These are phyloP conservation scores for Xylaria multiplex DNA, from an alignment of 2,329 filamentous ascomycete genomes.

Conservation along the genomic window DNA sequence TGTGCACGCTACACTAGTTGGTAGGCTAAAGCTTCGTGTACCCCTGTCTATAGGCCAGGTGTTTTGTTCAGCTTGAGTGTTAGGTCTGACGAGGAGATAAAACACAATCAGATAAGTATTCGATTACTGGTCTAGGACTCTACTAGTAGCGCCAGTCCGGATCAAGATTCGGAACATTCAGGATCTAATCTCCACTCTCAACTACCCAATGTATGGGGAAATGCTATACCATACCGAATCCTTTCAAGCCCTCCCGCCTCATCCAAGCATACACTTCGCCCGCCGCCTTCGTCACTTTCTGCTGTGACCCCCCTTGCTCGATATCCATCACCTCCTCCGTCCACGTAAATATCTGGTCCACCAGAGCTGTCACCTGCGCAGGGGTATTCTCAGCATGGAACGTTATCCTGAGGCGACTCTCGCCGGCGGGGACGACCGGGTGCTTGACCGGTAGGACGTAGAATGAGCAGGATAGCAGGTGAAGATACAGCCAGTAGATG, in stretches of 20 bases:
- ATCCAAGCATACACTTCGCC: neutral
- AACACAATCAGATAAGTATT: too few species aligned
- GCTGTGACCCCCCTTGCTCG: constrained; percentile 33
- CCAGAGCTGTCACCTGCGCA: constrained; percentile 49
- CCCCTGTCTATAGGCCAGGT: too few species aligned
- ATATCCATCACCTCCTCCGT: constrained; percentile 39
- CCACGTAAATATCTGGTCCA: constrained; percentile 48
- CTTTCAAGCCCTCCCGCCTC: neutral
- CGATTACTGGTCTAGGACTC: too few species aligned
- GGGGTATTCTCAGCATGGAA: constrained; percentile 55
- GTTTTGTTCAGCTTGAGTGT: too few species aligned
- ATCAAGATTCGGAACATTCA: too few species aligned
- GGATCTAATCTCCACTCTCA: too few species aligned
- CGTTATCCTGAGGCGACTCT: constrained; percentile 52
- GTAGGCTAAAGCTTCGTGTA: too few species aligned
- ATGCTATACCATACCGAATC: too few species aligned
- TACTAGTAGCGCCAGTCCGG: too few species aligned
- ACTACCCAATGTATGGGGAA: too few species aligned
- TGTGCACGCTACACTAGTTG: too few species aligned
- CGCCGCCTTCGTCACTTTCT: neutral
- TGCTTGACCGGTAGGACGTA: constrained; percentile 49
- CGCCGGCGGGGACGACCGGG: constrained; percentile 50
- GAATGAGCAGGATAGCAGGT: constrained; percentile 37
- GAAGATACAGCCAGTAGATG: constrained; percentile 41
- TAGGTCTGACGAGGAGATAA: too few species aligned